Base-by-base conservation (phyloP, 331 rosid species). In the Cydonia oblonga region DNA sequence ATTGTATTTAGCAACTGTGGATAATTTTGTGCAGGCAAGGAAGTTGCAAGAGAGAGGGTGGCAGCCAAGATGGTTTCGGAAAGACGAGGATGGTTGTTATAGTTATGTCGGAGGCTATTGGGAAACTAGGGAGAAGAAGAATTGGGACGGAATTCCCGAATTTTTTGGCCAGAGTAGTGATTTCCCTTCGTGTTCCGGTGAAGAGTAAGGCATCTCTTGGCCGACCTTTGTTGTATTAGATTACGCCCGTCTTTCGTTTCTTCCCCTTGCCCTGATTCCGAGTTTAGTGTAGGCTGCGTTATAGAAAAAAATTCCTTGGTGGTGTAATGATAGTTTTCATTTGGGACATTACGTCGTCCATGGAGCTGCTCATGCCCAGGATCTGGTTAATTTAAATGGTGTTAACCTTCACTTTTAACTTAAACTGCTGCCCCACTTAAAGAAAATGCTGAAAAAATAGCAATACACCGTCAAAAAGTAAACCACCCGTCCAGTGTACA, bases 41-140 rank as follows among this genome's bases (percentile, higher is more conserved):
- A 93, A 82, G 86, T 83, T 91, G 91, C 98, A 93, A 78, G 98
- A 93, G 79, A 89, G 92, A 77, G 98, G 98, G 52, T 93, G 98
- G 98, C 90, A 87, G 66, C 98, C 98, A 1, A 89, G 96, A 79
- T 93, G 98, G 98, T 93, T 93, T 76, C 81, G 70, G 79, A 91
- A 81, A 79, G 91, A 89, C 1, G 96, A 91, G 76, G 97, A 93
- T 16, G 97, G 98, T 62, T 89, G 91, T 79, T 93, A 91, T 80
- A 75, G 86, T 56, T 93, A 93, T 62, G 66, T 33, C 51, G 97
- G 97, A 54, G 97, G 97, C 51, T 93, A 91, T 76, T 93, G 98
- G 98, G 98, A 93, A 81, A 80, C 90, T 6, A 89, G 96, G 87
- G 91, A 91, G 57, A 81, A 66, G 61, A 82, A 73, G 78, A 86